These are phyloP conservation scores for Echria macrotheca DNA, from an alignment of 495 filamentous ascomycete genomes.

Conservation along the genomic window DNA sequence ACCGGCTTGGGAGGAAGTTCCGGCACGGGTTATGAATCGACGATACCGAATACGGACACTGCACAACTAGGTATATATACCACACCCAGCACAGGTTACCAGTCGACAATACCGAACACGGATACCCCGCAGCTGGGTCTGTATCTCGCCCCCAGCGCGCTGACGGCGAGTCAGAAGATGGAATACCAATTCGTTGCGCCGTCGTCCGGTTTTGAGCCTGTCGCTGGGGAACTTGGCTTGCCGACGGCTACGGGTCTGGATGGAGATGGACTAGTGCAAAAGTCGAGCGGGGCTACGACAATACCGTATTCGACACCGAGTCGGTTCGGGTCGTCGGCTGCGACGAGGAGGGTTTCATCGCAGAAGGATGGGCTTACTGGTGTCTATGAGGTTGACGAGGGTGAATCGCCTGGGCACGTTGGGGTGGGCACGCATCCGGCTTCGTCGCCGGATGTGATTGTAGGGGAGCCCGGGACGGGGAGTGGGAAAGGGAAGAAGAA, in stretches of 20 bases:
- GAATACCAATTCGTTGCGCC: conserved; percentile 19
- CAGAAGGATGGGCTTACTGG: background rate
- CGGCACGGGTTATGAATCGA: too few relatives aligned
- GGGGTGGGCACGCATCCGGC: background rate
- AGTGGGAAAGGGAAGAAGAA: conserved; percentile 1
- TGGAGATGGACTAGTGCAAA: conserved; percentile 9
- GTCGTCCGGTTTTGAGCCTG: conserved; percentile 12
- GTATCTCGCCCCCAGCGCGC: conserved; percentile 21
- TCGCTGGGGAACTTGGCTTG: conserved; percentile 2
- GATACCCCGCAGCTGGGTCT: conserved; percentile 7
- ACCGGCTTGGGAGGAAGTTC: too few relatives aligned
- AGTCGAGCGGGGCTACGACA: conserved; percentile 23
- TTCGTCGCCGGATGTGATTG: conserved; percentile 8
- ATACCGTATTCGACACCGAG: conserved; percentile 25
- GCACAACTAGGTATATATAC: too few relatives aligned
- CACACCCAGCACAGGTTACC: too few relatives aligned
- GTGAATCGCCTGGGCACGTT: background rate
- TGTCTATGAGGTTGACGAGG: background rate
- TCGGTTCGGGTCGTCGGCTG: conserved; percentile 13
- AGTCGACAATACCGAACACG: conserved; percentile 16
- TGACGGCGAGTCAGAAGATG: conserved; percentile 28
- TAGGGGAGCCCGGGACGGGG: background rate
- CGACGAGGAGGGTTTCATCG: background rate
- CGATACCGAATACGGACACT: too few relatives aligned
- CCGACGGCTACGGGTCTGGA: background rate